Conservation (phyloP, 208 protist genomes). For the Acanthamoeba healyi region DNA sequence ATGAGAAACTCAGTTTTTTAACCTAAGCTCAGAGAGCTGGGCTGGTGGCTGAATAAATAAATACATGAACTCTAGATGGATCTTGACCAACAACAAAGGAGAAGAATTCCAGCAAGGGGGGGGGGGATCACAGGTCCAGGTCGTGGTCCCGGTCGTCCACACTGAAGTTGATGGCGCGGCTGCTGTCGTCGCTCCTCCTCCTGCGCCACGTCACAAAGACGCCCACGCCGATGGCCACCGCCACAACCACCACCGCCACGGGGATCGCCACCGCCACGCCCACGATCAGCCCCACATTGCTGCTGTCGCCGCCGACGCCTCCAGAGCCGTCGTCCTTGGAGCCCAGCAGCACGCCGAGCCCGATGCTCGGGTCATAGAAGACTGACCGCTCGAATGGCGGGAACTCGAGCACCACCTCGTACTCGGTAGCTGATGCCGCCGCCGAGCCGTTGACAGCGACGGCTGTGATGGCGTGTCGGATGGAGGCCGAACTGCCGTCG, state of each 20-base stretch:
- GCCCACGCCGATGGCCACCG: not conserved
- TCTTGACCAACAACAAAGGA: no score
- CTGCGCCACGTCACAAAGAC: not conserved
- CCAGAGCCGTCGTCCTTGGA: not conserved
- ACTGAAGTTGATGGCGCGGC: not conserved
- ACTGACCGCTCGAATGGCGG: not conserved
- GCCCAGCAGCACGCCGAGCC: constrained; percentile 9
- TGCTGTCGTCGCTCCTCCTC: not conserved
- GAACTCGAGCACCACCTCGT: constrained; percentile 1
- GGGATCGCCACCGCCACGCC: constrained; percentile 8
- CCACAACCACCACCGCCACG: not conserved
- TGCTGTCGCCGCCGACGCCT: not conserved
- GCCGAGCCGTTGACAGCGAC: not conserved
- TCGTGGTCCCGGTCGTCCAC: not conserved
- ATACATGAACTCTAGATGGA: not conserved
- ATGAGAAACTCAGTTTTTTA: no score
- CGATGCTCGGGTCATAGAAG: not conserved
- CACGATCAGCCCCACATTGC: not conserved
- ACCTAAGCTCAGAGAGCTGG: no score
- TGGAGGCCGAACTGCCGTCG: not conserved
- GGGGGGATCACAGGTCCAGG: not conserved
- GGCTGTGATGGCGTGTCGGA: not conserved
- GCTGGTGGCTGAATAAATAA: no score
- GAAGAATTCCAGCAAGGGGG: no score
- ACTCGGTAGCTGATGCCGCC: not conserved